Base-by-base conservation (phyloP, 495 filamentous ascomycete genomes). In the Annulohypoxylon moriforme region DNA sequence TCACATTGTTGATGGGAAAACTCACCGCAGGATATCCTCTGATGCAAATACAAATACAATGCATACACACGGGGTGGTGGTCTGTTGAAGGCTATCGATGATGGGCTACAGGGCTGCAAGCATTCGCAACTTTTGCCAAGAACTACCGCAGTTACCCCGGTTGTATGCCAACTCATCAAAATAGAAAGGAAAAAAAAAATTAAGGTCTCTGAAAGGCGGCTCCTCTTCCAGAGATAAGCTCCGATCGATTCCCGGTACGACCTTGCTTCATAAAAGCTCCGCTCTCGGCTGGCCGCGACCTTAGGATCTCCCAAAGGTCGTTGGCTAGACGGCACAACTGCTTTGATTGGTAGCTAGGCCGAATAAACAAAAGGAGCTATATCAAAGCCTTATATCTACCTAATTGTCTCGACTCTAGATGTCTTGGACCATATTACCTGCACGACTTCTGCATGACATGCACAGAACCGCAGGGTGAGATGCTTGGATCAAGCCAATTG, bases 401-500 rank as follows among this genome's bases (percentile, higher is more conserved):
- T 69, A 66, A 73, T 40, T 46, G 24, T 38, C 71, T 62, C 71
- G 61, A 73, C 56, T 66, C 50, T 69, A 57, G 53, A 69, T 66
- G 66, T 56, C 47, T 20, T 61, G 66, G 46, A 36, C 66, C 71
- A 59, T 68, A 61, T 66, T 66, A 68, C 60, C 71, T 69, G 71
- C 71, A 69, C 57, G 66, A 64, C 66, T 69, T 73, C 71, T 73
- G 71, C 71, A 73, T 73, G 71, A 68, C 71, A 69, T 73, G 71
- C 71, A 73, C 64, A 66, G 56, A 73, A 73, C 65, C 71, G 67
- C 40, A 65, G 47, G 44, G 56, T 66, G 44, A 64, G 47, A 73
- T 61, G 60, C 61, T 68, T 62, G 49, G 66, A 52, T 38, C 24
- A 59, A 63, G 62, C 71, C 71, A 74, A 74, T 74, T 69, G 58